Evolutionary conservation across 345 rosid genomes (phyloP).

Genomic region (Eucalyptus coolabah): DNA sequence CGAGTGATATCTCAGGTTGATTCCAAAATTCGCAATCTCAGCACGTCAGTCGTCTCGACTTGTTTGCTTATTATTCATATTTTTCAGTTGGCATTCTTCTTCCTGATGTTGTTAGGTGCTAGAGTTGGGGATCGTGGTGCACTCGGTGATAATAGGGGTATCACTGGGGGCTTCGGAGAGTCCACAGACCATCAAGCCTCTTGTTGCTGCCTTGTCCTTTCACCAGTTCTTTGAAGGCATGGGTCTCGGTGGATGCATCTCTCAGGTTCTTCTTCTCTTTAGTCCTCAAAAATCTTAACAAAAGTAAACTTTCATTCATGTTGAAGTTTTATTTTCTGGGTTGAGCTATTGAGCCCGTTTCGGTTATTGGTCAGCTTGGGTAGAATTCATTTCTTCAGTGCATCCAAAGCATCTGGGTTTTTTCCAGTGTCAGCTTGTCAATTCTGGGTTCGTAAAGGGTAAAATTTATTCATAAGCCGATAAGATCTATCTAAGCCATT

Average conservation of each 20-base stretch:
- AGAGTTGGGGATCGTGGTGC: slow-evolving; percentile 66
- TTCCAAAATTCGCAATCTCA: background rate
- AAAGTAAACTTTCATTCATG: background rate
- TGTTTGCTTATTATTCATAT: background rate
- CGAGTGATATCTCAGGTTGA: slow-evolving; percentile 26
- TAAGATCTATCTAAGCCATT: background rate
- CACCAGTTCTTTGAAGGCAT: slow-evolving; percentile 81
- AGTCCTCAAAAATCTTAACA: background rate
- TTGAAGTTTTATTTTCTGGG: background rate
- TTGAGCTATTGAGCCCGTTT: background rate
- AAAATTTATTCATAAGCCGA: background rate
- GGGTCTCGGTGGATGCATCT: slow-evolving; percentile 64
- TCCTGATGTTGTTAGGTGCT: slow-evolving; percentile 15
- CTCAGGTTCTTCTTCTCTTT: slow-evolving; percentile 18
- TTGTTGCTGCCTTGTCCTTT: slow-evolving; percentile 54
- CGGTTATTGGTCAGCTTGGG: background rate
- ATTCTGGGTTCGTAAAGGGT: background rate
- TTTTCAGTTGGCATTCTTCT: background rate
- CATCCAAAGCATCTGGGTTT: background rate
- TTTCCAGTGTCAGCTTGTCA: background rate
- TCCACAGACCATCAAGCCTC: slow-evolving; percentile 33
- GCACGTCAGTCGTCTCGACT: slow-evolving; percentile 11
- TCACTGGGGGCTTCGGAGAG: slow-evolving; percentile 51
- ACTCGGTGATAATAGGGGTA: slow-evolving; percentile 57
- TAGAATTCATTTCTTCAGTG: too few species aligned